Base-by-base conservation (phyloP, 306 rosid species). In the Pyrus betulifolia region DNA sequence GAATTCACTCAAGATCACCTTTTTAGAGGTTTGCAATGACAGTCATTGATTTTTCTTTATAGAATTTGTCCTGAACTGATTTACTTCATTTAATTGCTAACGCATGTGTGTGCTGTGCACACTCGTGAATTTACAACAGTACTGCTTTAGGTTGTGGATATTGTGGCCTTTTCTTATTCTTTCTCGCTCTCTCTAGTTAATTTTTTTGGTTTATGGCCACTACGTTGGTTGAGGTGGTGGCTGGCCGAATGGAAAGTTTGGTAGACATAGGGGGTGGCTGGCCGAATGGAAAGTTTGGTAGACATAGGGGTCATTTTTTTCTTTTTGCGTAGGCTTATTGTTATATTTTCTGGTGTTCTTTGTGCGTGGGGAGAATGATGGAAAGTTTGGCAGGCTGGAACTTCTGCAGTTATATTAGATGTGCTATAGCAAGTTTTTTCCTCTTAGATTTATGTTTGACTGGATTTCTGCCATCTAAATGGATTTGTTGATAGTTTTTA, bases 1-100 rank as follows among this genome's bases (percentile, higher is more conserved):
- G 74, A 92, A 93, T 86, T 95, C 89, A 75, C 91, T 95, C 71
- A 95, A 87, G 84, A 89, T 95, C 85, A 92, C 98, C 70, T 95
- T 95, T 82, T 81, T 95, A 83, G 93, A 95, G 98, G 98, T n/a
- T n/a, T n/a, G n/a, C n/a, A n/a, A n/a, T 66, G 71, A 21, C 66
- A 42, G 6, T 46, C n/a, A 63, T 70, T 54, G 51, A 10, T 30
- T 74, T 33, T 67, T 51, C 21, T 40, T 35, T 0, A 28, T 11
- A 59, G 28, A 4, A 33, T 42, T 58, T 25, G 15, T 69, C 13
- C 17, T 23, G 35, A 17, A 15, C 58, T 13, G 13, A 10, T 57
- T 55, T 21, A 13, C 49, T 17, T 74, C 6, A 11, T 4, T 28
- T 3, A 18, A 17, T 31, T 64, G 17, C 69, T 6, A 64, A 23